Percentiles rank a stretch among this genome's conserved stretches.
Evolutionary conservation across 805 yeast genomes (phyloP).

Genomic region (Komagataella phaffii): DNA sequence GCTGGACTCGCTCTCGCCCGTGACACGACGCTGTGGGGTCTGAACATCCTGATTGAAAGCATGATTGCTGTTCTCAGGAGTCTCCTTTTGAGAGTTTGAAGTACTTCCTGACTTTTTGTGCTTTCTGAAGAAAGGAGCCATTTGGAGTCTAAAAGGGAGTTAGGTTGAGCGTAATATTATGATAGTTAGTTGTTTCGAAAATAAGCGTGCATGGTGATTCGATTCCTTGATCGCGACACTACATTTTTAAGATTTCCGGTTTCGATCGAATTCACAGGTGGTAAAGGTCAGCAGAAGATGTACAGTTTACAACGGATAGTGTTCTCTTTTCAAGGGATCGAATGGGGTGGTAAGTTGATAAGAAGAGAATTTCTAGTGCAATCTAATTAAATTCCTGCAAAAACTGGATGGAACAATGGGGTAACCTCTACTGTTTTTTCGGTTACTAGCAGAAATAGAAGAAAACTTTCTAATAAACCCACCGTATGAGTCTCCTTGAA

Average conservation of each 20-base stretch:
- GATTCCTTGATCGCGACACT: background rate
- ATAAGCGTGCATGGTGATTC: background rate
- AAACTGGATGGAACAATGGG: too few relatives aligned
- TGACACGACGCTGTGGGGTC: background rate
- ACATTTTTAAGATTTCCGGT: background rate
- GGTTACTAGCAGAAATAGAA: too few relatives aligned
- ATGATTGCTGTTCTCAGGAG: background rate
- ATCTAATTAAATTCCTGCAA: too few relatives aligned
- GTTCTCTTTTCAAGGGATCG: too few relatives aligned
- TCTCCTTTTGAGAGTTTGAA: background rate
- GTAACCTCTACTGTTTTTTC: too few relatives aligned
- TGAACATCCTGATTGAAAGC: background rate
- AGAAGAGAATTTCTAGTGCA: too few relatives aligned
- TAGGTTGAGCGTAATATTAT: background rate
- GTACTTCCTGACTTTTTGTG: background rate
- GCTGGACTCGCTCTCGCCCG: background rate
- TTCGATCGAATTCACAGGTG: background rate
- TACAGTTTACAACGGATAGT: too few relatives aligned
- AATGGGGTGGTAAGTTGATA: too few relatives aligned
- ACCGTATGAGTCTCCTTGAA: too few relatives aligned
- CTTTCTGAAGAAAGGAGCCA: slow-evolving; percentile 2
- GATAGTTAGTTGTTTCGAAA: background rate
- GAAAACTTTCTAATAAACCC: too few relatives aligned
- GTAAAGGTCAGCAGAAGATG: too few relatives aligned
- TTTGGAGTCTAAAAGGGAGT: background rate